phyloP scores from a whole-genome alignment of 257 asterid genomes.

The Nicotiana tomentosiformis region DNA sequence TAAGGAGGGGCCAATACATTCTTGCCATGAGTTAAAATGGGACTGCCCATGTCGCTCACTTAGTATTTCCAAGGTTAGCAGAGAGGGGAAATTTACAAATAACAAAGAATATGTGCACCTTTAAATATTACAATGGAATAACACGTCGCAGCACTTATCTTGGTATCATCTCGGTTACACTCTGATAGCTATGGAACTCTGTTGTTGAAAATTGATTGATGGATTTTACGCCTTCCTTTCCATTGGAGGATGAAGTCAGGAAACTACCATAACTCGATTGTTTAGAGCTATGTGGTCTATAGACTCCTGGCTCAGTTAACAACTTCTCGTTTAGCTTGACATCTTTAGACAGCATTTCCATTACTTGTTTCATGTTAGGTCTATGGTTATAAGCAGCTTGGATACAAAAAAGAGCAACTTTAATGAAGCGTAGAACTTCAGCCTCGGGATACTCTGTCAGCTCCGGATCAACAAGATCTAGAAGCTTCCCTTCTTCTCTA shows the following conservation, averaged over 20 bases:
- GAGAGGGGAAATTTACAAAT: background rate
- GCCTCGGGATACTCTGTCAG: constrained; percentile 39
- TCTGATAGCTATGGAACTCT: constrained; percentile 23
- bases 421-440: constrained; percentile 46
- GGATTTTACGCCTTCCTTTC: constrained; percentile 28
- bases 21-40: background rate
- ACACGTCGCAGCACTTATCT: constrained; percentile 31
- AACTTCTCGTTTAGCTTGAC: constrained; percentile 51
- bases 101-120: background rate
- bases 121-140: background rate
- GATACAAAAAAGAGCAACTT: constrained; percentile 69
- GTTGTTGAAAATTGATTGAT: constrained; percentile 10
- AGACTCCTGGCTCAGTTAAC: constrained; percentile 55
- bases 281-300: constrained; percentile 25
- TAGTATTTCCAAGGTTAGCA: background rate
- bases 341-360: constrained; percentile 56
- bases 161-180: constrained; percentile 43
- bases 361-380: constrained; percentile 79
- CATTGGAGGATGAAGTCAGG: constrained; percentile 23
- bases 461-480: constrained; percentile 64
- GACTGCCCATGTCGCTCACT: background rate
- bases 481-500: constrained; percentile 46
- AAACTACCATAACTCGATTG: constrained; percentile 20
- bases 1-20: background rate
- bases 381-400: constrained; percentile 64